These are phyloP conservation scores for Dryadomyces sulphureus DNA, from an alignment of 2,329 filamentous ascomycete genomes.

Conservation along the genomic window DNA sequence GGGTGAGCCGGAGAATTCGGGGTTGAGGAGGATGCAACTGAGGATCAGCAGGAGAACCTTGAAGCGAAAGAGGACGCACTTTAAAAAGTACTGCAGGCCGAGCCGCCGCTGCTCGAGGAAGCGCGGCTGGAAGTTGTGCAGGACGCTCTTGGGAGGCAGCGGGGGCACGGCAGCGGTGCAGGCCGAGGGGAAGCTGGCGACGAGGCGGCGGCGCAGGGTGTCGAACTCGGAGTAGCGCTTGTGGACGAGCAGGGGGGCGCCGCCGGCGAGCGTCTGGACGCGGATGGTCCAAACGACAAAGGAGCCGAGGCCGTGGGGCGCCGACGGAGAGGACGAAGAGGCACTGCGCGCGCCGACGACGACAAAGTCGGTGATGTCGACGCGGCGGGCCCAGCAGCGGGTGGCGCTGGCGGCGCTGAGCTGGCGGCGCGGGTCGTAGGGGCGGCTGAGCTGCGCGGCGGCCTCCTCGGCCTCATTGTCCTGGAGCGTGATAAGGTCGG, in stretches of 20 bases:
- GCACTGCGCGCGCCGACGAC: constrained; percentile 33
- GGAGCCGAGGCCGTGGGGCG: constrained; percentile 48
- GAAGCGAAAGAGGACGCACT: constrained; percentile 49
- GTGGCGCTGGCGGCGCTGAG: constrained; percentile 19
- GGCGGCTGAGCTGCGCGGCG: not conserved
- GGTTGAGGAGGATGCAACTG: constrained; percentile 82
- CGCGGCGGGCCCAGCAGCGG: constrained; percentile 50
- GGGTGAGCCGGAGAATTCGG: constrained; percentile 84
- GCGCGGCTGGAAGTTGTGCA: constrained; percentile 69
- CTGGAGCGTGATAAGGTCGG: constrained; percentile 35
- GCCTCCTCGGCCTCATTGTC: constrained; percentile 37
- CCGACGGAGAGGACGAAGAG: constrained; percentile 16
- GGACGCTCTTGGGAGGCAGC: constrained; percentile 78
- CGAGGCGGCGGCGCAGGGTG: constrained; percentile 57
- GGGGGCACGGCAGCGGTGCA: constrained; percentile 65
- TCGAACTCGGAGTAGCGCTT: constrained; percentile 91
- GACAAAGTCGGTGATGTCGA: constrained; percentile 41
- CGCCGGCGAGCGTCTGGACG: constrained; percentile 65
- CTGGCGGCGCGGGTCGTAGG: constrained; percentile 17
- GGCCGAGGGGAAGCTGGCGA: constrained; percentile 71
- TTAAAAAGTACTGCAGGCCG: constrained; percentile 83
- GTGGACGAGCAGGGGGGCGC: constrained; percentile 44
- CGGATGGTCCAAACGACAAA: constrained; percentile 92
- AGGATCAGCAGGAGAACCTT: not conserved
- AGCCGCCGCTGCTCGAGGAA: constrained; percentile 76